These are phyloP conservation scores for Penicillium sp. DNA, from an alignment of 2,329 filamentous ascomycete genomes.

Conservation along the genomic window DNA sequence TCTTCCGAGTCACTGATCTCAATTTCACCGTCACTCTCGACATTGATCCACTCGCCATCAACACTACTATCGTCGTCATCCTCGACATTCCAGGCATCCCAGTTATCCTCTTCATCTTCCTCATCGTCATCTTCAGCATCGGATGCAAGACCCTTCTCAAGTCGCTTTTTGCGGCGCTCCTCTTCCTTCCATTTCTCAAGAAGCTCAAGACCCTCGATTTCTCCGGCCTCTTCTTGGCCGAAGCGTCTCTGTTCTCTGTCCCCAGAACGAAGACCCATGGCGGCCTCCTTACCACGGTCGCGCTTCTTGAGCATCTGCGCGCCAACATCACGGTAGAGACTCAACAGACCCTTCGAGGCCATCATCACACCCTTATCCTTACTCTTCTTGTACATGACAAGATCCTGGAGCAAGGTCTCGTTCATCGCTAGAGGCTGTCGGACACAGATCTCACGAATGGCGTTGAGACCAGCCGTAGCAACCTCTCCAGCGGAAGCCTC, in stretches of 20 bases:
- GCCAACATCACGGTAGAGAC: slow-evolving; percentile 86
- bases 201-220: slow-evolving; percentile 88
- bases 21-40: slow-evolving; percentile 77
- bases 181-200: slow-evolving; percentile 93
- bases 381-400: slow-evolving; percentile 93
- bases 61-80: slow-evolving; percentile 61
- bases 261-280: slow-evolving; percentile 75
- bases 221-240: slow-evolving; percentile 75
- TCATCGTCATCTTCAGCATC: slow-evolving; percentile 63
- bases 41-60: slow-evolving; percentile 90
- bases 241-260: slow-evolving; percentile 75
- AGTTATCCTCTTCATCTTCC: slow-evolving; percentile 59
- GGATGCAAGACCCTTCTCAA: slow-evolving; percentile 64
- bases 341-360: slow-evolving; percentile 89
- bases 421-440: slow-evolving; percentile 95
- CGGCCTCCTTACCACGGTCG: slow-evolving; percentile 87
- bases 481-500: slow-evolving; percentile 91
- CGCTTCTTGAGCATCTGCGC: slow-evolving; percentile 85
- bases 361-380: slow-evolving; percentile 99
- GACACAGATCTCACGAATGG: slow-evolving; percentile 89
- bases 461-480: slow-evolving; percentile 85
- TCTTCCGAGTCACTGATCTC: slow-evolving; percentile 72
- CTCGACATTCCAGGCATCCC: slow-evolving; percentile 62
- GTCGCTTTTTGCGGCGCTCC: slow-evolving; percentile 71
- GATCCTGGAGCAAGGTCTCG: slow-evolving; percentile 89